These are phyloP conservation scores for Polytolypa hystricis DNA, from an alignment of 2,329 filamentous ascomycete genomes.

Conservation along the genomic window DNA sequence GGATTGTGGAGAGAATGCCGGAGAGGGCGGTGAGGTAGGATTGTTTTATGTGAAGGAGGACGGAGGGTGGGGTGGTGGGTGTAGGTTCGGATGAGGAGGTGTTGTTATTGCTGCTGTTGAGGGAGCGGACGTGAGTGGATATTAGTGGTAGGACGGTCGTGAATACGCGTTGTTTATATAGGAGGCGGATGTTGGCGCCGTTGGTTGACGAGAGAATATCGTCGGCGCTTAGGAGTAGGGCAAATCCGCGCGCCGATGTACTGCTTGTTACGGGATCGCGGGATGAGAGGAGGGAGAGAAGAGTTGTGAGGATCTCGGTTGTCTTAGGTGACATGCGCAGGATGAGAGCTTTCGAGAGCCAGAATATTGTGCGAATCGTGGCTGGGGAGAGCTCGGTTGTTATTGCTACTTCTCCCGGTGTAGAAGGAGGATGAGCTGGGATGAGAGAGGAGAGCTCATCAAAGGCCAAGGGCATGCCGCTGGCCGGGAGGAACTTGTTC, in stretches of 20 bases:
- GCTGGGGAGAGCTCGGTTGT: constrained; percentile 20
- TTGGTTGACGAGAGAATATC: constrained; percentile 51
- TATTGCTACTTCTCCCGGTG: too few species aligned
- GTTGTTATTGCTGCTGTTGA: constrained; percentile 21
- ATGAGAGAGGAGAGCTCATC: constrained; percentile 25
- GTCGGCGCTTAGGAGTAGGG: constrained; percentile 48
- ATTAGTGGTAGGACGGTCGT: constrained; percentile 47
- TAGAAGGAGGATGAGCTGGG: constrained; percentile 7
- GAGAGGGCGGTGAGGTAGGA: constrained; percentile 54
- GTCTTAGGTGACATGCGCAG: constrained; percentile 42
- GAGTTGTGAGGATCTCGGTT: constrained; percentile 40
- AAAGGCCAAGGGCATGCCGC: constrained; percentile 22
- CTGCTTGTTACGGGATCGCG: constrained; percentile 38
- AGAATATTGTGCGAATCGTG: constrained; percentile 47
- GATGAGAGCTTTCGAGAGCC: constrained; percentile 49
- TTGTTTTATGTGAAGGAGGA: constrained; percentile 35
- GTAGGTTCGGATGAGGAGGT: constrained; percentile 11
- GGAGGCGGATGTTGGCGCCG: constrained; percentile 48
- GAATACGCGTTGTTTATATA: constrained; percentile 55
- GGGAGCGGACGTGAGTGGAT: constrained; percentile 39
- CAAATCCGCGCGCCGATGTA: constrained; percentile 46
- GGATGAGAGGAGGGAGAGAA: constrained; percentile 35
- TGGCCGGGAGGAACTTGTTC: constrained; percentile 31
- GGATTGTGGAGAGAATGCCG: constrained; percentile 49
- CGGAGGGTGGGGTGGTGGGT: constrained; percentile 3